phyloP scores from a whole-genome alignment of 108 stramenopile species.

The Fistulifera pelliculosa region DNA sequence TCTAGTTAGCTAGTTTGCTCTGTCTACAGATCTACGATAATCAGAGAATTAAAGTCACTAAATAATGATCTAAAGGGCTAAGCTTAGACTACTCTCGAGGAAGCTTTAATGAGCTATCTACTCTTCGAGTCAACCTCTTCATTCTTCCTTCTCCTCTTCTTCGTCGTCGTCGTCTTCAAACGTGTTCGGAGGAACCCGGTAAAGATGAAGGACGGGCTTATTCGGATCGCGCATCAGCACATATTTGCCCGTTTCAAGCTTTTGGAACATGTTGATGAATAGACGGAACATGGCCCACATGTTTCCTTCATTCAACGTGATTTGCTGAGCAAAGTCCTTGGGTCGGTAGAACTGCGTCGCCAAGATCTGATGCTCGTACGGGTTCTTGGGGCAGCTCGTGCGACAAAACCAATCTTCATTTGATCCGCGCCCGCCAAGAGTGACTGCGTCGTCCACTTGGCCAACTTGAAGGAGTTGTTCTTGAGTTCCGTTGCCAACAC shows the following conservation, averaged over 20 bases:
- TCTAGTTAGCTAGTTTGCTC: too few relatives aligned
- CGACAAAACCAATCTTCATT: constrained; percentile 98
- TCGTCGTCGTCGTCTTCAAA: constrained; percentile 82
- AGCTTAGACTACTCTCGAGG: too few relatives aligned
- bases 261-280: constrained; percentile 82
- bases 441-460: constrained; percentile 96
- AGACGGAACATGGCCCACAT: constrained; percentile 98
- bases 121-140: not conserved
- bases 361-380: constrained; percentile 86
- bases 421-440: constrained; percentile 91
- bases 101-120: too few relatives aligned
- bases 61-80: too few relatives aligned
- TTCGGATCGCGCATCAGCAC: constrained; percentile 95
- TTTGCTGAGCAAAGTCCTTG: constrained; percentile 93
- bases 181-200: constrained; percentile 85
- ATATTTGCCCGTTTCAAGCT: constrained; percentile 92
- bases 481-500: constrained; percentile 95
- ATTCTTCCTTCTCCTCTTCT: constrained; percentile 2
- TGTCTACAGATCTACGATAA: too few relatives aligned
- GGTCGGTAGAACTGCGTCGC: constrained; percentile 95
- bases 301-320: constrained; percentile 82
- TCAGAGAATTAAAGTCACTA: too few relatives aligned
- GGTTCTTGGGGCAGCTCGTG: constrained; percentile 76
- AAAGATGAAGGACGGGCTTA: constrained; percentile 88
- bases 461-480: constrained; percentile 97